phyloP scores from a whole-genome alignment of 345 rosid species.

The Populus ilicifolia region DNA sequence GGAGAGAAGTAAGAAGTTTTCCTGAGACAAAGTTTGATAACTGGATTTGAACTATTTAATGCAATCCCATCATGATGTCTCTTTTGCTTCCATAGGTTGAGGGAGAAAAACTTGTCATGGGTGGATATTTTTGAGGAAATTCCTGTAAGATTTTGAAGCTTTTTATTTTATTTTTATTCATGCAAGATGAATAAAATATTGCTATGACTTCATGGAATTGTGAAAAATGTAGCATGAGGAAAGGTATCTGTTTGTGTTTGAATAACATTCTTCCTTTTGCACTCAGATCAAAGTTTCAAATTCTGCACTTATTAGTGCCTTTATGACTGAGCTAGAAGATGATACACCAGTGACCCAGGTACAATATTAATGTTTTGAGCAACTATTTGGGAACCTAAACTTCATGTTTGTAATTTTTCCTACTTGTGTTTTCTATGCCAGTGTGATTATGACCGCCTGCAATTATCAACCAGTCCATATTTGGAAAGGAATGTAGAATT shows the following conservation, averaged over 20 bases:
- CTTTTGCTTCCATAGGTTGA: slow-evolving; percentile 50
- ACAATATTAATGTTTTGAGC: slow-evolving; percentile 1
- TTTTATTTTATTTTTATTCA: not conserved
- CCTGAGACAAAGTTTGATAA: not conserved
- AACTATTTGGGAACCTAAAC: not conserved
- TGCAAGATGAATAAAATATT: not conserved
- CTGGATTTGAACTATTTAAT: slow-evolving; percentile 12
- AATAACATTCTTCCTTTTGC: slow-evolving; percentile 9
- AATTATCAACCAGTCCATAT: slow-evolving; percentile 73
- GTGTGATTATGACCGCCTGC: slow-evolving; percentile 93
- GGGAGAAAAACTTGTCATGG: slow-evolving; percentile 98
- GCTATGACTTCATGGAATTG: not conserved
- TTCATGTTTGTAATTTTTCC: not conserved
- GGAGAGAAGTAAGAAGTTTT: slow-evolving; percentile 78
- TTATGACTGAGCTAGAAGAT: slow-evolving; percentile 91
- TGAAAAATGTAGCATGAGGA: not conserved
- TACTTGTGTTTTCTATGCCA: slow-evolving; percentile 19
- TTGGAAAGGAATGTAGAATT: slow-evolving; percentile 91
- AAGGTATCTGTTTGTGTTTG: not conserved
- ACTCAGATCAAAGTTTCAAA: slow-evolving; percentile 92
- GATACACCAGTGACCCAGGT: slow-evolving; percentile 92
- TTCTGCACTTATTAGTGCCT: slow-evolving; percentile 96
- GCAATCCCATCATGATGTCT: not conserved
- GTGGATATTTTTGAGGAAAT: slow-evolving; percentile 98
- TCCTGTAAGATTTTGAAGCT: slow-evolving; percentile 61